These are phyloP conservation scores for Auriscalpium orientale DNA, from an alignment of 768 basidiomycete species.

Conservation along the genomic window DNA sequence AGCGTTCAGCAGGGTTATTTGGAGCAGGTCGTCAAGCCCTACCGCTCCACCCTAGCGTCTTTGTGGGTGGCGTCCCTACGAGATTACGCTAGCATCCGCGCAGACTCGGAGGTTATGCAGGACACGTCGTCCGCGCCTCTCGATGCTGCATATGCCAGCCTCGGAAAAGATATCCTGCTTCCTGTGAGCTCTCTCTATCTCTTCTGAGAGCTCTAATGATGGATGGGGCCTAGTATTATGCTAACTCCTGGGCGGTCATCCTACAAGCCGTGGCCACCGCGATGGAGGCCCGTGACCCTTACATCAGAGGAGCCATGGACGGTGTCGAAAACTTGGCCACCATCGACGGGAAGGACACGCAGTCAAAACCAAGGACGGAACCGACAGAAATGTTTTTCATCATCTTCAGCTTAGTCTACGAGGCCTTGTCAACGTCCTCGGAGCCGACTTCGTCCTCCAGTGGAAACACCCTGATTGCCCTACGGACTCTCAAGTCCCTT, in stretches of 20 bases:
- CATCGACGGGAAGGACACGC: slow-evolving; percentile 17
- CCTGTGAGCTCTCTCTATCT: slow-evolving; percentile 46
- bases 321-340: slow-evolving; percentile 42
- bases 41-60: slow-evolving; percentile 63
- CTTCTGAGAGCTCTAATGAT: not conserved
- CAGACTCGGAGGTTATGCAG: slow-evolving; percentile 80
- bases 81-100: slow-evolving; percentile 87
- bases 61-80: slow-evolving; percentile 86
- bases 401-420: slow-evolving; percentile 90
- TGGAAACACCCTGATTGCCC: slow-evolving; percentile 42
- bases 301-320: slow-evolving; percentile 75
- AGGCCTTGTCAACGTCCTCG: slow-evolving; percentile 63
- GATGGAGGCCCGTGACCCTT: slow-evolving; percentile 63
- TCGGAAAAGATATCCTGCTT: slow-evolving; percentile 85
- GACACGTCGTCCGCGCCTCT: slow-evolving; percentile 67
- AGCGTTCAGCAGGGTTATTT: slow-evolving; percentile 70
- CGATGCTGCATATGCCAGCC: slow-evolving; percentile 78
- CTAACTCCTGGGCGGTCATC: slow-evolving; percentile 72
- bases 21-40: slow-evolving; percentile 72
- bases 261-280: slow-evolving; percentile 78
- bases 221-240: slow-evolving; percentile 65
- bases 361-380: slow-evolving; percentile 37
- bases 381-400: slow-evolving; percentile 82
- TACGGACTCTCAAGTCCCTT: slow-evolving; percentile 75
- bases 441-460: slow-evolving; percentile 36